Conservation (phyloP, 805 yeast species). For the Candida michaelii region DNA sequence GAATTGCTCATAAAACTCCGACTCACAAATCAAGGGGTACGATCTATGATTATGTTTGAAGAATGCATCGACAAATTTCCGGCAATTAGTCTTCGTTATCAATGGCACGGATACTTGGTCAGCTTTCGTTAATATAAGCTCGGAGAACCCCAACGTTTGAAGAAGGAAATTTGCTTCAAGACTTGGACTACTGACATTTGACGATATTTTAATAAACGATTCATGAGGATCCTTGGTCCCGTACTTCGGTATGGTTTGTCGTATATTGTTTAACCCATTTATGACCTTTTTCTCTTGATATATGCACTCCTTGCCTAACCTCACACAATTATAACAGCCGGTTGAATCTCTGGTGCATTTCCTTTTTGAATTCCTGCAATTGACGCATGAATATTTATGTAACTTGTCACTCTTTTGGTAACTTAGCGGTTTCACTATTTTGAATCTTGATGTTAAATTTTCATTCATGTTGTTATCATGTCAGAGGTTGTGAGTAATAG, state of each 20-base stretch:
- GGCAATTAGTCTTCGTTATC: conserved; percentile 28
- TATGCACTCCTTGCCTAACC: conserved; percentile 1
- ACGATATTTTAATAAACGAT: not conserved
- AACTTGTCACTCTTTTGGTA: conserved; percentile 1
- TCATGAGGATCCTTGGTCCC: conserved; percentile 23
- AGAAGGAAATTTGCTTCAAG: conserved; percentile 14
- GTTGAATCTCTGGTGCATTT: conserved; percentile 9
- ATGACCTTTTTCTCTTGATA: not conserved
- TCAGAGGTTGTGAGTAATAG: conserved; percentile 12
- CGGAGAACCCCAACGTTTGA: conserved; percentile 18
- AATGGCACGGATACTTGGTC: conserved; percentile 12
- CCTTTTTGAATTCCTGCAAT: conserved; percentile 5
- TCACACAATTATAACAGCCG: conserved; percentile 8
- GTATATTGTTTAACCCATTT: not conserved
- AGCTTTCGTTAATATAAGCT: conserved; percentile 13
- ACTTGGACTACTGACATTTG: conserved; percentile 14
- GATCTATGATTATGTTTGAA: conserved; percentile 45
- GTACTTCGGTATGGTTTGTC: conserved; percentile 24
- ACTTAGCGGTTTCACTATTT: conserved; percentile 1
- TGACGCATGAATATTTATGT: conserved; percentile 4
- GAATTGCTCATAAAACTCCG: conserved; percentile 33
- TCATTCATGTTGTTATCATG: not conserved
- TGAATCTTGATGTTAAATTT: conserved; percentile 3
- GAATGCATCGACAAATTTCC: conserved; percentile 42
- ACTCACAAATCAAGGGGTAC: conserved; percentile 44